These are phyloP conservation scores for Pythium graminicola DNA, from an alignment of 352 stramenopile species.

Conservation along the genomic window DNA sequence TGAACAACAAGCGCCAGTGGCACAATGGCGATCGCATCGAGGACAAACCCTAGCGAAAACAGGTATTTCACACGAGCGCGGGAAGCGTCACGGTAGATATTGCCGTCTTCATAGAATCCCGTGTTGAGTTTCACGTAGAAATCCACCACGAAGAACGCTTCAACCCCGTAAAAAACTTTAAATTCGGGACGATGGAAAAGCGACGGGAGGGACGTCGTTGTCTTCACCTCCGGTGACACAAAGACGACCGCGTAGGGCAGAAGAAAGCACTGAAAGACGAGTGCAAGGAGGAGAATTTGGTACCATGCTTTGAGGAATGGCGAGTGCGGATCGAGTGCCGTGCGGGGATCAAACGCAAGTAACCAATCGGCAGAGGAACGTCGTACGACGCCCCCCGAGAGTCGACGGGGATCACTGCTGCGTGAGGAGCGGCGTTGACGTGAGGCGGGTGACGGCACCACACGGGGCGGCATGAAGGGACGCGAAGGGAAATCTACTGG, in stretches of 20 bases:
- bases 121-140: constrained; percentile 65
- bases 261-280: constrained; percentile 46
- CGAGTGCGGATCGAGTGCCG: constrained; percentile 47
- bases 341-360: constrained; percentile 33
- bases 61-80: constrained; percentile 52
- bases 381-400: constrained; percentile 10
- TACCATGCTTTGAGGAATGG: constrained; percentile 40
- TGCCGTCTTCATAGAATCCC: constrained; percentile 60
- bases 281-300: constrained; percentile 33
- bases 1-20: constrained; percentile 38
- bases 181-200: constrained; percentile 16
- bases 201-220: constrained; percentile 5
- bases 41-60: constrained; percentile 37
- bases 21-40: constrained; percentile 42
- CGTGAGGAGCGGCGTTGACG: constrained; percentile 18
- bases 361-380: constrained; percentile 19
- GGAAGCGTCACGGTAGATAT: constrained; percentile 39
- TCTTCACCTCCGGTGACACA: neutral
- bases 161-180: constrained; percentile 28
- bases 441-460: constrained; percentile 11
- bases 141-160: constrained; percentile 43
- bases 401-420: constrained; percentile 15
- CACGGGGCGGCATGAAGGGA: constrained; percentile 1
- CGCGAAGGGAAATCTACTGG: neutral
- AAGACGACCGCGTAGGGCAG: constrained; percentile 41